A percentile compares a stretch with the other conserved stretches of the same genome.
phyloP scores from a whole-genome alignment of 2,329 filamentous ascomycete species.

The Chrysoporthe puriensis region DNA sequence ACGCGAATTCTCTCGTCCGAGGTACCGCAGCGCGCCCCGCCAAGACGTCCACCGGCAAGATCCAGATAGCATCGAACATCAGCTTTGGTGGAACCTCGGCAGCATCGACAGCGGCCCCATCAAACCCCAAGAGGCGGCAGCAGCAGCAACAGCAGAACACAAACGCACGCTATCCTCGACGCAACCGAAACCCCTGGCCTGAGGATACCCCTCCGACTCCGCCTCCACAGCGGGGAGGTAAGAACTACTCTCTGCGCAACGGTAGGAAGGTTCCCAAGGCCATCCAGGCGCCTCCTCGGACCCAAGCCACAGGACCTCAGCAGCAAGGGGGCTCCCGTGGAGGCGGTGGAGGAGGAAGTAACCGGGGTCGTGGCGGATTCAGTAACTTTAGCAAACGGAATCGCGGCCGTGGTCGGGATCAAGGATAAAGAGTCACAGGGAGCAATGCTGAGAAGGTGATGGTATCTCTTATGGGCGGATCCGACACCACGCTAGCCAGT shows the following conservation, averaged over 20 bases:
- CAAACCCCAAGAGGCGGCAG: conserved; percentile 12
- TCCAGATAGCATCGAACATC: conserved; percentile 29
- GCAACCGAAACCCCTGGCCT: conserved; percentile 15
- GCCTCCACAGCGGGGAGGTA: conserved; percentile 20
- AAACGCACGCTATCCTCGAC: conserved; percentile 12
- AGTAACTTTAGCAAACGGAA: conserved; percentile 23
- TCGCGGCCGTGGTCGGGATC: conserved; percentile 9
- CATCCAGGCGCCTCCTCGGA: conserved; percentile 2
- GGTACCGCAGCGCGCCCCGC: conserved; percentile 1
- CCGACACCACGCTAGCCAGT: not conserved
- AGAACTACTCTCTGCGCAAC: conserved; percentile 15
- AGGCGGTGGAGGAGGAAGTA: not conserved
- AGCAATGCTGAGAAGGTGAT: not conserved
- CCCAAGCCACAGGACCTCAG: not conserved
- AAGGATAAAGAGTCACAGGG: not conserved
- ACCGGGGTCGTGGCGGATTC: conserved; percentile 24
- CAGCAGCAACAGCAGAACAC: conserved; percentile 12
- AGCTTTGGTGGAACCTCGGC: conserved; percentile 20
- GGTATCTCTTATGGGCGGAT: not conserved
- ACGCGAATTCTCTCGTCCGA: conserved; percentile 43
- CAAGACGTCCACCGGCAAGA: conserved; percentile 21
- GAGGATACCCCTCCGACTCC: not conserved
- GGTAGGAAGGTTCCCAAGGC: conserved; percentile 14
- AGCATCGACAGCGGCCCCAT: not conserved
- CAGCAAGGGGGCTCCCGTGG: conserved; percentile 16